Base-by-base conservation (phyloP, 2,329 filamentous ascomycete species). In the Fusarium coffeatum region DNA sequence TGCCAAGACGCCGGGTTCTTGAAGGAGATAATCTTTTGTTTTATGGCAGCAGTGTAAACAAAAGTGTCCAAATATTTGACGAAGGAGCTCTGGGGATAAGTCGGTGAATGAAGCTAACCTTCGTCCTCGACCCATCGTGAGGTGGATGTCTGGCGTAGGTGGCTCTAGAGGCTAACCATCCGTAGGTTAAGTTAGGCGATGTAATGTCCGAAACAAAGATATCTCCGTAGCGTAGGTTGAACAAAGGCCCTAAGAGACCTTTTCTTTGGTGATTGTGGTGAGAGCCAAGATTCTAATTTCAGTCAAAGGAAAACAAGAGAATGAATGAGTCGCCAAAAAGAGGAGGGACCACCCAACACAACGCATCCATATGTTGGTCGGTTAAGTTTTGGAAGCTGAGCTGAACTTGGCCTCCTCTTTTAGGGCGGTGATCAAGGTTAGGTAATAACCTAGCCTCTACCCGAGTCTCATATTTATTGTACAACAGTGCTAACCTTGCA, bases 41-140 rank as follows among this genome's bases (percentile, higher is more conserved):
- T 51, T 55, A 5, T 51, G 45, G 10, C 45, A 45, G 42, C 64
- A 71, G 48, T 72, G 70, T 11, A 62, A 22, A 43, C 59, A 71
- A n/a, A 68, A 66, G 25, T 63, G 55, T 3, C 51, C 51, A 41
- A 72, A 63, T 22, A 72, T 60, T 13, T 59, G 42, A 18, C 49
- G 16, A 9, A 72, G 32, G 10, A 71, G n/a, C 22, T 71, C 64
- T 13, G 43, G 30, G 8, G 64, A 60, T 7, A 64, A 37, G 45
- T 55, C 32, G 18, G 15, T 16, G 28, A 71, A 48, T 22, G 27
- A 34, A 25, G 55, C 25, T 18, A 27, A 41, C 37, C 12, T 50
- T 6, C 16, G 23, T 23, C 34, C 34, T 32, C 16, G 40, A 11
- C 20, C 27, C 50, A 45, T 34, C 37, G 15, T 55, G 25, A n/a